Conservation (phyloP, 2,329 filamentous ascomycete species). For the Botrytis hyacinthi region DNA sequence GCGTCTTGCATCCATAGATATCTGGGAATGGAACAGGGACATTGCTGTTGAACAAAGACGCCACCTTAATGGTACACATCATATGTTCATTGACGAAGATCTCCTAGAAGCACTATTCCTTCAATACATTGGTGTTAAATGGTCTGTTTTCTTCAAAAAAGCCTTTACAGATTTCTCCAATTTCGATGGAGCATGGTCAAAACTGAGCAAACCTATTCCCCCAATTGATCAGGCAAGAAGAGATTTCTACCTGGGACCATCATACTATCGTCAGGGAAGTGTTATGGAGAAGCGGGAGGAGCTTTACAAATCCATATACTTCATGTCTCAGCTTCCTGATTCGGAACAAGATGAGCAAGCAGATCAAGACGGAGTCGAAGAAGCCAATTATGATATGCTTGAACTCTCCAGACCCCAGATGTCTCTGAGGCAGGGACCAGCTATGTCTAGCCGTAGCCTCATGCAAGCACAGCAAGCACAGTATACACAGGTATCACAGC, state of each 20-base stretch:
- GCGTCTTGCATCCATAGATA: slow-evolving; percentile 50
- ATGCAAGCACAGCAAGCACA: not conserved
- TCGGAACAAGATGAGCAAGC: slow-evolving; percentile 23
- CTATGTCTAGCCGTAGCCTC: too few species aligned
- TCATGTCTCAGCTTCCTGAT: slow-evolving; percentile 35
- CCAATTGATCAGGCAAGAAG: slow-evolving; percentile 27
- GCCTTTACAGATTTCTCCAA: slow-evolving; percentile 39
- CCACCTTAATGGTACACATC: slow-evolving; percentile 57
- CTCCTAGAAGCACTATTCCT: slow-evolving; percentile 54
- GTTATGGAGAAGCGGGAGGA: slow-evolving; percentile 31
- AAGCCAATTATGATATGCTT: slow-evolving; percentile 29
- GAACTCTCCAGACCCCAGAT: too few species aligned
- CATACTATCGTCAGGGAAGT: slow-evolving; percentile 25
- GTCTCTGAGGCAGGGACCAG: too few species aligned
- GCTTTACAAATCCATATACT: slow-evolving; percentile 34
- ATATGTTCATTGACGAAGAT: slow-evolving; percentile 61
- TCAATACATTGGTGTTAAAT: slow-evolving; percentile 53
- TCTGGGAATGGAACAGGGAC: slow-evolving; percentile 51
- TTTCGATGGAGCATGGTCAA: slow-evolving; percentile 32
- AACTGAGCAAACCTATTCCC: slow-evolving; percentile 27
- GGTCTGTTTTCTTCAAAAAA: slow-evolving; percentile 48
- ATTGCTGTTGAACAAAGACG: slow-evolving; percentile 51
- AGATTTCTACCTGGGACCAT: slow-evolving; percentile 32
- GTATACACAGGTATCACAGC: too few species aligned
- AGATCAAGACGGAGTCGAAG: slow-evolving; percentile 31